Base-by-base conservation (phyloP, 2,329 filamentous ascomycete species). In the Verruconis gallopava region DNA sequence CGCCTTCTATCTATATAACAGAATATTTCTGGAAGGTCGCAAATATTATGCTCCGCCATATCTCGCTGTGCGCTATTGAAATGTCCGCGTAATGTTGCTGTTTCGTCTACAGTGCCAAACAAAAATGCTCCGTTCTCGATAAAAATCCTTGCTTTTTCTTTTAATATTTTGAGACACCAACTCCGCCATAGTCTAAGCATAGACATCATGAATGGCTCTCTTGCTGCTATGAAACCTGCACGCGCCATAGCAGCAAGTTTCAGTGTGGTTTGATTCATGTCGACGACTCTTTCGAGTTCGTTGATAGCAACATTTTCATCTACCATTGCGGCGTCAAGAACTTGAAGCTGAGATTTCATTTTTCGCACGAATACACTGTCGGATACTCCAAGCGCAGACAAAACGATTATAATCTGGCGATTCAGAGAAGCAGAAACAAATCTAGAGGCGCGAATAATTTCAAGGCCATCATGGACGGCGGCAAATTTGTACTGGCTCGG, bases 81-180 rank as follows among this genome's bases (percentile, higher is more conserved):
- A 52, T 93, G 77, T 0, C 91, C 91, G 46, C 75, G 71, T 5
- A 98, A 62, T 0, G 71, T 81, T 1, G 66, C 71, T 0, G 82
- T 89, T 59, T 98, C 91, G 50, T 98, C 91, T 4, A 89, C 75
- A 47, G 84, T 86, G 3, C 89, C 91, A 4, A 96, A 72, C 0
- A 96, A 69, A 54, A 93, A 93, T 1, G 86, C 88, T 1, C 89
- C 86, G 44, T 89, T 63, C 4, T 85, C 77, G 6, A 98, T 72
- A 2, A 37, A 22, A 34, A 98, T 85, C 20, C 81, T 80, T 0
- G 89, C 86, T 52, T 95, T 96, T 50, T 96, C 86, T 51, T 94
- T 95, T 14, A 98, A 71, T 11, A 81, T 73, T 54, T 93, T 94
- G 50, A 94, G 74, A 1, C 81, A 85, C 83, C 85, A 96, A 1